phyloP scores from a whole-genome alignment of 306 rosid species.

The Glycine latifolia region DNA sequence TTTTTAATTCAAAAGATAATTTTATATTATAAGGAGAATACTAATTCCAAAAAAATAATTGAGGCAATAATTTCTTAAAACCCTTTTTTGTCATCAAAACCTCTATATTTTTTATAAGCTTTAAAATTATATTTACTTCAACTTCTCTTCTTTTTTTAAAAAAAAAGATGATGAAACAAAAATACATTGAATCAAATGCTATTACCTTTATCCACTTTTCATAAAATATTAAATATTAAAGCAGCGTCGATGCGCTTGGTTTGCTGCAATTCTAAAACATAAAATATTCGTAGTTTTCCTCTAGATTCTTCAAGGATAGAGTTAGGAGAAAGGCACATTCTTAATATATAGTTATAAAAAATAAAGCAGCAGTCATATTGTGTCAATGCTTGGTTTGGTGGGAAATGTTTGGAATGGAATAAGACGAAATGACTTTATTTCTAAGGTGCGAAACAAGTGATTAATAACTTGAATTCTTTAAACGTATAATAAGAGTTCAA shows the following conservation, averaged over 20 bases:
- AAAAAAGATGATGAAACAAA: neutral
- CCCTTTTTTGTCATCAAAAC: too few relatives aligned
- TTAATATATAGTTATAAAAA: neutral
- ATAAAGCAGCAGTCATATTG: slow-evolving; percentile 11
- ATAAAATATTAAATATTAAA: neutral
- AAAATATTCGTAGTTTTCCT: neutral
- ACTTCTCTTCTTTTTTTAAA: neutral
- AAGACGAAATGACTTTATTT: too few relatives aligned
- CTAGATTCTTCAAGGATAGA: slow-evolving; percentile 8
- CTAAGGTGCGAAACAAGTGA: too few relatives aligned
- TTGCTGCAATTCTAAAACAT: neutral
- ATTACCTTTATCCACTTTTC: neutral
- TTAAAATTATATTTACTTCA: neutral
- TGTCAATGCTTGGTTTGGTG: slow-evolving; percentile 53
- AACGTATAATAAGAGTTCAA: too few relatives aligned
- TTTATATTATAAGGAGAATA: too few relatives aligned
- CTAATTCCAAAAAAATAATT: too few relatives aligned
- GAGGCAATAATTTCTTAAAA: too few relatives aligned
- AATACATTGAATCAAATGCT: neutral
- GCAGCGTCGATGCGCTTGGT: neutral
- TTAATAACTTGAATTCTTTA: too few relatives aligned
- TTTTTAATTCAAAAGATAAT: too few relatives aligned
- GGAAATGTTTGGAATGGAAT: slow-evolving; percentile 1
- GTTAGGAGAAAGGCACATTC: neutral
- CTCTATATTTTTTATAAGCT: neutral